phyloP scores from a whole-genome alignment of 75 land plant genomes.

The Pseudotsuga menziesii region DNA sequence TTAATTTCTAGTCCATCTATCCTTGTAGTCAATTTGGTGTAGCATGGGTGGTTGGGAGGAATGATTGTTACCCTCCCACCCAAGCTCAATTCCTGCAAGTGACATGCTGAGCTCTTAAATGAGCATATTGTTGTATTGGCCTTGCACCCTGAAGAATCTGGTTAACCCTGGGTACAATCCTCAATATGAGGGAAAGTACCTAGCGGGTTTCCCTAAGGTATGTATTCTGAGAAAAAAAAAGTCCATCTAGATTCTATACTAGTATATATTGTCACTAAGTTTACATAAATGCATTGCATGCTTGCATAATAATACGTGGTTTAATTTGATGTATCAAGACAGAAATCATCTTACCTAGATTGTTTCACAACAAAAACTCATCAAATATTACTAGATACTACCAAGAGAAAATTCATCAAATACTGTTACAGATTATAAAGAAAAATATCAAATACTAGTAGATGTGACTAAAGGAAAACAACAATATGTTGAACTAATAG shows the following conservation, averaged over 20 bases:
- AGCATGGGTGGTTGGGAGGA: too few relatives aligned
- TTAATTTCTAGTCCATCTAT: not conserved
- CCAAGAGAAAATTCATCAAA: not conserved
- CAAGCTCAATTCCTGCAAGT: too few relatives aligned
- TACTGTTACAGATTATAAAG: not conserved
- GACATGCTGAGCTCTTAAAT: too few relatives aligned
- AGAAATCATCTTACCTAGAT: constrained; percentile 1
- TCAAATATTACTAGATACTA: constrained; percentile 2
- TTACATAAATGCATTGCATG: not conserved
- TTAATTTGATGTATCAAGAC: not conserved
- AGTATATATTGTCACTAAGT: not conserved
- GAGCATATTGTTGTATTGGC: too few relatives aligned
- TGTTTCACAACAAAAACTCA: not conserved
- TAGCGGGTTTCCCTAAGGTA: too few relatives aligned
- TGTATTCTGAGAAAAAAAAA: too few relatives aligned
- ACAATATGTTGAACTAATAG: not conserved
- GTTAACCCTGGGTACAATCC: too few relatives aligned
- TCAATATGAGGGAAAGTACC: too few relatives aligned
- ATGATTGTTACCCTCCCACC: too few relatives aligned
- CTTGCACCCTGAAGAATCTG: too few relatives aligned
- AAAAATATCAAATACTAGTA: not conserved
- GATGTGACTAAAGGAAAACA: not conserved
- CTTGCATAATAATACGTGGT: not conserved
- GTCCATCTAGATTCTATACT: not conserved
- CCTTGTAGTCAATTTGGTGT: not conserved